Evolutionary conservation across 202 grass and related monocot species (phyloP), one percentile per base, ranked within the genome.

Genomic region (Bolboschoenoplectus hybrid): DNA sequence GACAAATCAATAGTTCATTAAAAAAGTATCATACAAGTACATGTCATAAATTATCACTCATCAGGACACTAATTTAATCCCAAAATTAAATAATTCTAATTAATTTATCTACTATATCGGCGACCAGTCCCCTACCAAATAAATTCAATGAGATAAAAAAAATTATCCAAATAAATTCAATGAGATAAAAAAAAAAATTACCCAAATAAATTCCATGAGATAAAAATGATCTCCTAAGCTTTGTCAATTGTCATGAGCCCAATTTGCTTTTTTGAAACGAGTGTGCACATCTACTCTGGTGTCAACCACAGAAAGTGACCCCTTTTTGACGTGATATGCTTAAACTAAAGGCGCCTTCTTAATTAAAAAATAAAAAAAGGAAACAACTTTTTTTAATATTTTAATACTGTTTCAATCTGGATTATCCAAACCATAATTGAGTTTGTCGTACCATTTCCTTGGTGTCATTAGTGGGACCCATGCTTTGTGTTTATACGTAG

Each of bases 271-370:
- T 76, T 55, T 76, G 35, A 79, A 57, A 79, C 74, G 74, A 58
- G 52, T 26, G 34, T 40, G 74, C 74, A 41, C 74, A 79, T 79
- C 52, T 77, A 55, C 74, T 32, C n/a, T 51, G 19, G 10, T 36
- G 50, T 77, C 74, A 56, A 56, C 74, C 49, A 77, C 32, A 50
- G 74, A 77, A 77, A 77, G 74, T 77, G 74, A 56, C 74, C 49
- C 47, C 36, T 80, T 80, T 26, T 39, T 78, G 74, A 80, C 36
- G 34, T 61, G 14, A 80, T 61, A 80, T 80, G 75, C 36, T 80
- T 80, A 41, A 80, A 80, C 75, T 57, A 61, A 60, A 80, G 53
- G 36, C 7, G 3, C 74, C 74, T 39, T 19, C 53, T 57, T 76
- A 76, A 7, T 9, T 9, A 26, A 26, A 26, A 56, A 56, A 16